Evolutionary conservation across 192 early-diverging fungal genomes (phyloP).

Genomic region (Linnemannia schmuckeri): DNA sequence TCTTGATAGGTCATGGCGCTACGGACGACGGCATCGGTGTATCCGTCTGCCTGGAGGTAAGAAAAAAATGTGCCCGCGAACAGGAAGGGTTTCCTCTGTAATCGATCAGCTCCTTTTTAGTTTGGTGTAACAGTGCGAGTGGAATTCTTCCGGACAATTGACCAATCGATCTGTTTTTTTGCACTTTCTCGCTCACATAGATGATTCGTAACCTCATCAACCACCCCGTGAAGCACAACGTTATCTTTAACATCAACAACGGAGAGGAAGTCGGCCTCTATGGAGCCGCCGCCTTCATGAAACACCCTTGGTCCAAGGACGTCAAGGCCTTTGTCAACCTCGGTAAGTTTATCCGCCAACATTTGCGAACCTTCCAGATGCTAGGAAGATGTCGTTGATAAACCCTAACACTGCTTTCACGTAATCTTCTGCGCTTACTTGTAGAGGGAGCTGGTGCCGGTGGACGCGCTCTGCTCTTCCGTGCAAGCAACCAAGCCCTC

Average conservation of each 20-base stretch:
- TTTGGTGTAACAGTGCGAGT: background rate
- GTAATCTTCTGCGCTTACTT: background rate
- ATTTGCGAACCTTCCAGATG: background rate
- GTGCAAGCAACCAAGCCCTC: constrained; percentile 59
- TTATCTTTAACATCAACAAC: constrained; percentile 82
- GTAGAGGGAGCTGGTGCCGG: constrained; percentile 79
- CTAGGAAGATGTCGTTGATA: background rate
- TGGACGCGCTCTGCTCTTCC: constrained; percentile 76
- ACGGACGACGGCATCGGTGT: constrained; percentile 80
- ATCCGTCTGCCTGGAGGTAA: constrained; percentile 70
- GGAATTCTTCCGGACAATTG: constrained; percentile 6
- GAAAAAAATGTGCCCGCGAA: background rate
- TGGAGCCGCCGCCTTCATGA: constrained; percentile 73
- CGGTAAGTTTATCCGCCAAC: constrained; percentile 36
- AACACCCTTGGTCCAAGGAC: constrained; percentile 73
- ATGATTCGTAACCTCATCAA: constrained; percentile 70
- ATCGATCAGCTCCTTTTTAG: background rate
- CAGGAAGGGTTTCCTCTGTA: background rate
- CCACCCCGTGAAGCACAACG: constrained; percentile 70
- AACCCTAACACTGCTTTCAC: background rate
- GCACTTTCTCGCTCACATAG: background rate
- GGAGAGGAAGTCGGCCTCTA: constrained; percentile 76
- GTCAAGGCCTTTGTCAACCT: constrained; percentile 78
- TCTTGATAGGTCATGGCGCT: constrained; percentile 76
- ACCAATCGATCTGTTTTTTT: background rate